Evolutionary conservation across 2,329 filamentous ascomycete genomes (phyloP).

Genomic region (Aspergillus caelatus): DNA sequence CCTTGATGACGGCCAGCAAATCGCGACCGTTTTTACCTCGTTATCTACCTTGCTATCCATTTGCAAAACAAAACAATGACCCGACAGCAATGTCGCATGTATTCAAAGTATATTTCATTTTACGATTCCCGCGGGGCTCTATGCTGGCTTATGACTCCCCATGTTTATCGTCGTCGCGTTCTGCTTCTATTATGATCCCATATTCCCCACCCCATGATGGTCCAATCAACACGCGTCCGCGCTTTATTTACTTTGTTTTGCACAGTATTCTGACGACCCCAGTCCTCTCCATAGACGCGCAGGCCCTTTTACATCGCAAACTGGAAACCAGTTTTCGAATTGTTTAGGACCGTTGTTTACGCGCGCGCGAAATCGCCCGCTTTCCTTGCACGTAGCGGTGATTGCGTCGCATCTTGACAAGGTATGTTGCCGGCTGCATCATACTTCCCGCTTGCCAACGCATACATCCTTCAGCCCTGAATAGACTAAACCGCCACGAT

Average conservation of each 20-base stretch:
- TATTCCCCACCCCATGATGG: slow-evolving; percentile 10
- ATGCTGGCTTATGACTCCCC: slow-evolving; percentile 6
- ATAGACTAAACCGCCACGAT: slow-evolving; percentile 33
- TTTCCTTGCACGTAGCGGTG: slow-evolving; percentile 26
- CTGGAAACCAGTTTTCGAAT: slow-evolving; percentile 6
- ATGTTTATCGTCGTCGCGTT: slow-evolving; percentile 20
- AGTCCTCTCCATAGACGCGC: slow-evolving; percentile 13
- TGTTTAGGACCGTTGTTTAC: slow-evolving; percentile 12
- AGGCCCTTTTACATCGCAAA: slow-evolving; percentile 10
- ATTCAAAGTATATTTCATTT: not conserved
- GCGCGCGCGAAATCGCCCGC: slow-evolving; percentile 20
- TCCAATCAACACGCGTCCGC: slow-evolving; percentile 32
- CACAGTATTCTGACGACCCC: slow-evolving; percentile 18
- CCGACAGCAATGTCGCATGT: slow-evolving; percentile 8
- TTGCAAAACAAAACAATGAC: slow-evolving; percentile 11
- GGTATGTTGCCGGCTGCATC: slow-evolving; percentile 42
- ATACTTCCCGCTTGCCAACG: slow-evolving; percentile 41
- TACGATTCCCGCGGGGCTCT: slow-evolving; percentile 3
- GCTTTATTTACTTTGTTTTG: slow-evolving; percentile 16
- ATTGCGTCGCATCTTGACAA: slow-evolving; percentile 36
- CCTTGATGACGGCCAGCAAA: slow-evolving; percentile 20
- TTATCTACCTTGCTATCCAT: not conserved
- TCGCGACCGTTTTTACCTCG: slow-evolving; percentile 17
- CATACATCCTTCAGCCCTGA: slow-evolving; percentile 39
- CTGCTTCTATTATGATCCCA: slow-evolving; percentile 12